Base-by-base conservation (phyloP, 768 basidiomycete genomes). In the Pleurotus giganteus region DNA sequence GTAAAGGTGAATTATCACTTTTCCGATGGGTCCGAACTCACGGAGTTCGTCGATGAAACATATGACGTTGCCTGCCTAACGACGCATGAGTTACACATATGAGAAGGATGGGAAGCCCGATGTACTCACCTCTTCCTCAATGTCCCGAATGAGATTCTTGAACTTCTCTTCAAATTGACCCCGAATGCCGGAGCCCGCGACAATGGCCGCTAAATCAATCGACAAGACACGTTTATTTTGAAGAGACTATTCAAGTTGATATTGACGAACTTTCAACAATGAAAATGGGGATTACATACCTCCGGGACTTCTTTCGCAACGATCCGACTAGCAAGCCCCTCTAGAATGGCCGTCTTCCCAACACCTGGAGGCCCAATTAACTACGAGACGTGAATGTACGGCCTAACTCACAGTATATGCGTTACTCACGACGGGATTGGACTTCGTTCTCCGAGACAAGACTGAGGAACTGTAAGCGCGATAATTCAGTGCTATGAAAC, bases 11-110 rank as follows among this genome's bases (percentile, higher is more conserved):
- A 41, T n/a, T 47, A 5, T 3, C 32, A 36, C 11, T 26, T 32
- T 23, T 26, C 1, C 0, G 13, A 1, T 51, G 11, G 28, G 31
- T 3, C n/a, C 29, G 36, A 55, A 85, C 89, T 72, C 62, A 91
- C 89, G 94, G 50, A 96, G 85, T 83, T 96, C 93, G 61, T 95
- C 94, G 51, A 96, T 94, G 71, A 96, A 96, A 64, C 90, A 93
- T 32, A 95, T 95, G 6, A 93, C 85, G 41, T 88, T 84, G 17
- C 89, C 86, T 2, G 80, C 78, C 83, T 84, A 47, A 54, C 59
- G 47, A 66, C 26, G 0, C 42, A 21, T n/a, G 15, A 19, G n/a
- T 57, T 12, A 21, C 31, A 61, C 56, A 19, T 41, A 41, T 41
- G 7, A 19, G 39, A 41, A 19, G 45, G 68, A 37, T 60, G 66